These are phyloP conservation scores for Halenospora varia DNA, from an alignment of 495 filamentous ascomycete genomes.

Conservation along the genomic window DNA sequence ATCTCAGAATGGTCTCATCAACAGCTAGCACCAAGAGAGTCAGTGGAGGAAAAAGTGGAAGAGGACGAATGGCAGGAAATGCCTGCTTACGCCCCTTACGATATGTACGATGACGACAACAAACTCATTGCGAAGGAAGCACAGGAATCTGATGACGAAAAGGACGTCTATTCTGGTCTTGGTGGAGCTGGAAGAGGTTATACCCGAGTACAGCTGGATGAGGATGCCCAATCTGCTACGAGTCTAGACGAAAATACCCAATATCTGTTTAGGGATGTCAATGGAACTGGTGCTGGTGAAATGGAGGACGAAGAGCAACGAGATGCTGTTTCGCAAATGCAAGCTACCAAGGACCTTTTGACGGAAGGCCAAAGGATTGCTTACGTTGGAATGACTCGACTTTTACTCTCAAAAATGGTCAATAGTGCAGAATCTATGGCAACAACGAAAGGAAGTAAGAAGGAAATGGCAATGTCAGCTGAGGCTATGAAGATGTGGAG, in stretches of 20 bases:
- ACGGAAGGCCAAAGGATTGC: conserved; percentile 95
- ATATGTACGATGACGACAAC: conserved; percentile 93
- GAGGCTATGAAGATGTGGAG: conserved; percentile 93
- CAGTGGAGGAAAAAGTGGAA: conserved; percentile 46
- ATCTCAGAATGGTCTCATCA: conserved; percentile 93
- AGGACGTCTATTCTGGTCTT: conserved; percentile 65
- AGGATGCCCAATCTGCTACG: conserved; percentile 88
- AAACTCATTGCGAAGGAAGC: conserved; percentile 78
- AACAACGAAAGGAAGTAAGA: conserved; percentile 53
- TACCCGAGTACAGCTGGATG: conserved; percentile 86
- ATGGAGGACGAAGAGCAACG: conserved; percentile 77
- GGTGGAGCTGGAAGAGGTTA: conserved; percentile 94
- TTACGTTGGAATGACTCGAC: conserved; percentile 83
- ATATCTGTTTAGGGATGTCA: conserved; percentile 79
- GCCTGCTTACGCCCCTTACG: conserved; percentile 87
- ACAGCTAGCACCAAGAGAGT: conserved; percentile 56
- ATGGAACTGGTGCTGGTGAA: conserved; percentile 46
- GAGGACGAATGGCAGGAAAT: conserved; percentile 83
- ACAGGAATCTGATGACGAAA: conserved; percentile 64
- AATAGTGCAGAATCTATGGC: conserved; percentile 58
- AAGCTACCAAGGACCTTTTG: conserved; percentile 92
- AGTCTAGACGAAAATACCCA: conserved; percentile 97
- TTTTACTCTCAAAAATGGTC: conserved; percentile 75
- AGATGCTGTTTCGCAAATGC: conserved; percentile 83
- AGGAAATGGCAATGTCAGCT: conserved; percentile 58